phyloP scores from a whole-genome alignment of 768 basidiomycete species.

The Pleurotus djamor region DNA sequence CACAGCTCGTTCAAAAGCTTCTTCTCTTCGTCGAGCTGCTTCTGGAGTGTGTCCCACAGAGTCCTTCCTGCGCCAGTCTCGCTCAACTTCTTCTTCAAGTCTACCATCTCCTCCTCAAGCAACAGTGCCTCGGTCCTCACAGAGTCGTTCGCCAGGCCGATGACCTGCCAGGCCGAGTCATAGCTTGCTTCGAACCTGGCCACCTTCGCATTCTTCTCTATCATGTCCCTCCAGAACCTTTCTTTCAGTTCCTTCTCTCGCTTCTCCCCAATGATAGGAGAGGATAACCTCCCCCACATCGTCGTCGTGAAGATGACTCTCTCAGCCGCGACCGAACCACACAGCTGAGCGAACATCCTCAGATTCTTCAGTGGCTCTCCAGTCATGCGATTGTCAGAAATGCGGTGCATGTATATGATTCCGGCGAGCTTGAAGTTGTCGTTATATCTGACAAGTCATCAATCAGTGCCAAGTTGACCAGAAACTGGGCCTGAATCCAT shows the following conservation, averaged over 20 bases:
- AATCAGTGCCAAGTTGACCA: neutral
- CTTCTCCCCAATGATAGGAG: slow-evolving; percentile 25
- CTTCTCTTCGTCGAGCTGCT: neutral
- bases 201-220: slow-evolving; percentile 46
- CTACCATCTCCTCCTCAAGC: slow-evolving; percentile 18
- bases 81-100: slow-evolving; percentile 20
- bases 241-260: slow-evolving; percentile 46
- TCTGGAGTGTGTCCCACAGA: slow-evolving; percentile 4
- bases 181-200: slow-evolving; percentile 37
- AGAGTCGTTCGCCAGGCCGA: slow-evolving; percentile 7
- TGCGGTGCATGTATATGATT: slow-evolving; percentile 51
- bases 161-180: slow-evolving; percentile 29
- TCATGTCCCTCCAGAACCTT: slow-evolving; percentile 50
- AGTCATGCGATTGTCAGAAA: slow-evolving; percentile 48
- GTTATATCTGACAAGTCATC: slow-evolving; percentile 12
- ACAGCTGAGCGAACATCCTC: slow-evolving; percentile 44
- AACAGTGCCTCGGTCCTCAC: slow-evolving; percentile 2
- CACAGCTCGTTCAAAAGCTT: neutral
- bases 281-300: slow-evolving; percentile 40
- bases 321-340: slow-evolving; percentile 39
- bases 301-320: slow-evolving; percentile 48
- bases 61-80: slow-evolving; percentile 28
- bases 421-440: slow-evolving; percentile 26
- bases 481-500: neutral
- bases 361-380: slow-evolving; percentile 42